A percentile compares a stretch with the other conserved stretches of the same genome.
phyloP scores from a whole-genome alignment of 2,329 filamentous ascomycete species.

The Bipolaris gigantea region DNA sequence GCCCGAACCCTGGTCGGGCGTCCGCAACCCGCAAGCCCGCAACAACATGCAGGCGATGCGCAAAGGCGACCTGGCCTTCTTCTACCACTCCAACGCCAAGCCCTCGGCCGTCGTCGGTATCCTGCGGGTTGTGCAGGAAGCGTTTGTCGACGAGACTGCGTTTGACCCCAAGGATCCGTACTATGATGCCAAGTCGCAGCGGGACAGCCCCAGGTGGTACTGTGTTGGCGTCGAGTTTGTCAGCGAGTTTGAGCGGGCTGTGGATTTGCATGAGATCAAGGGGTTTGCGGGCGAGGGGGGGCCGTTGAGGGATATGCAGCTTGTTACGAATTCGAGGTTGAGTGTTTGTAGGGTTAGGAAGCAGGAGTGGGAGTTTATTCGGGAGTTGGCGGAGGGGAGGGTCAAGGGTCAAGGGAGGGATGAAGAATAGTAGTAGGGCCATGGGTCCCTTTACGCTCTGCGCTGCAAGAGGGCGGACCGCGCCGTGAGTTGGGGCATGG shows the following conservation, averaged over 20 bases:
- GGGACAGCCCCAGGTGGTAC: constrained; percentile 76
- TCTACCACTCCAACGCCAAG: constrained; percentile 95
- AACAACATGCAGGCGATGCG: constrained; percentile 94
- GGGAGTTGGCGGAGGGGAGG: constrained; percentile 50
- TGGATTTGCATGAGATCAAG: constrained; percentile 73
- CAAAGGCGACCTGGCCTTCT: constrained; percentile 88
- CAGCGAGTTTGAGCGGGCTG: constrained; percentile 73
- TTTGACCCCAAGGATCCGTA: constrained; percentile 75
- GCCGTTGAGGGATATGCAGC: constrained; percentile 74
- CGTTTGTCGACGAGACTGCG: constrained; percentile 75
- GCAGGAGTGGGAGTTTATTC: constrained; percentile 67
- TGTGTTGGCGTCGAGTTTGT: constrained; percentile 87
- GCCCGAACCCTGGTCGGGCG: constrained; percentile 88
- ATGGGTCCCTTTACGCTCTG: neutral
- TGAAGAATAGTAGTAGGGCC: neutral
- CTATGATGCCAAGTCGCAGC: constrained; percentile 76
- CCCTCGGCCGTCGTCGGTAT: constrained; percentile 82
- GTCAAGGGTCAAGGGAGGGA: constrained; percentile 1
- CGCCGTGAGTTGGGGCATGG: too few species aligned
- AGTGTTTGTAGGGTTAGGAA: constrained; percentile 73
- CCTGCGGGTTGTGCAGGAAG: constrained; percentile 87
- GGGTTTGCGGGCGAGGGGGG: constrained; percentile 59
- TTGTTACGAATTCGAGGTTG: constrained; percentile 77
- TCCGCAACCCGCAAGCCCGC: constrained; percentile 61
- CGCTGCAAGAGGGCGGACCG: neutral